A percentile compares a stretch with the other conserved stretches of the same genome.
phyloP scores from a whole-genome alignment of 352 stramenopile species.

The Globisporangium camurandrum region DNA sequence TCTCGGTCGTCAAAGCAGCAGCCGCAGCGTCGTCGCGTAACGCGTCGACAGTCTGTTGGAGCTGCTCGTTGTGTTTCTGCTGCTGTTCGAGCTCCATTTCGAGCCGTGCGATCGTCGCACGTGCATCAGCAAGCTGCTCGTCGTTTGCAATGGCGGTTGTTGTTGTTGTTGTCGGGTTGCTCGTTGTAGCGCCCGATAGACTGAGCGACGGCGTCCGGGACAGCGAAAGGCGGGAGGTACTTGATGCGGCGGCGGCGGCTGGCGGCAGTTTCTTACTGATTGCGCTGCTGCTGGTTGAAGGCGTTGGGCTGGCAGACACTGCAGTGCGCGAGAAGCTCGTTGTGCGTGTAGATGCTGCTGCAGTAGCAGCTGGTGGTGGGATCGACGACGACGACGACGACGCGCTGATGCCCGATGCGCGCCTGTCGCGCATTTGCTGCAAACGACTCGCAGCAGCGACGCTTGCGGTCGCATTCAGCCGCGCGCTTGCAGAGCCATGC shows the following conservation, averaged over 20 bases:
- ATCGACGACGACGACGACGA: slow-evolving; percentile 3
- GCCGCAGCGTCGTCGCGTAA: slow-evolving; percentile 33
- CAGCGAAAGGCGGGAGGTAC: slow-evolving; percentile 7
- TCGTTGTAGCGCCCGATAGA: slow-evolving; percentile 1
- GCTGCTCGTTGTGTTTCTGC: slow-evolving; percentile 53
- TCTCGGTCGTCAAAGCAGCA: slow-evolving; percentile 10
- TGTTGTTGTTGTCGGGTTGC: too few species aligned
- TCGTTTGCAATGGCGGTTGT: too few species aligned
- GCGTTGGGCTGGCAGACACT: slow-evolving; percentile 5
- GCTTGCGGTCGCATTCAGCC: slow-evolving; percentile 3
- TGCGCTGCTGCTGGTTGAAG: slow-evolving; percentile 7
- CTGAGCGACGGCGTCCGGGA: slow-evolving; percentile 9
- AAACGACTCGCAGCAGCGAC: slow-evolving; percentile 13
- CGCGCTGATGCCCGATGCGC: slow-evolving; percentile 17
- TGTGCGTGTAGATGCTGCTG: slow-evolving; percentile 1
- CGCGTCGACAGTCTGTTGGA: slow-evolving; percentile 49
- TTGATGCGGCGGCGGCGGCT: too few species aligned
- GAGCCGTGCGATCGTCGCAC: slow-evolving; percentile 40
- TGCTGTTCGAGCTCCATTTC: slow-evolving; percentile 69
- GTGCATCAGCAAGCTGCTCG: slow-evolving; percentile 45
- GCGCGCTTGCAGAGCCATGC: not conserved
- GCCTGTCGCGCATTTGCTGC: slow-evolving; percentile 25
- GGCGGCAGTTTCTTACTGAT: too few species aligned
- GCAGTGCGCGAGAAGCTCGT: slow-evolving; percentile 9
- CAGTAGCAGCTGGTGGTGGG: too few species aligned